Evolutionary conservation across 257 asterid species (phyloP), one percentile per base, ranked within the genome.

Genomic region (Solanum pennellii): DNA sequence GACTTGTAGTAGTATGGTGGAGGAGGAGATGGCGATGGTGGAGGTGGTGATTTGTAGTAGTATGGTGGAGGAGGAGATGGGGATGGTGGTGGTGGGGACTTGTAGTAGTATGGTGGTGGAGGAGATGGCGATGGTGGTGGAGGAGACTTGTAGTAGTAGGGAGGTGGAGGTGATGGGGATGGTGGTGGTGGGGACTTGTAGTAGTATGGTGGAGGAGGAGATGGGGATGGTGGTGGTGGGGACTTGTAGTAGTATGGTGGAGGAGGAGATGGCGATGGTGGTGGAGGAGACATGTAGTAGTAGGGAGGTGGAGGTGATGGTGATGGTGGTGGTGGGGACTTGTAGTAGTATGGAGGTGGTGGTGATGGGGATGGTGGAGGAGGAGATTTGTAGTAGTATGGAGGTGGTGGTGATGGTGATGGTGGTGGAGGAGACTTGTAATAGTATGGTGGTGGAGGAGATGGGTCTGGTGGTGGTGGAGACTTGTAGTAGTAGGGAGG

Each of bases 321-420:
- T 0, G 44, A 15, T 44, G 92, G 92, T 3, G 91, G 88, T 3
- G 93, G 92, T 0, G 91, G 90, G 0, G 91, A 91, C 1, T 84
- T 88, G 87, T 91, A 89, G 1, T 73, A 56, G 72, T 35, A 18
- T 0, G 80, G 80, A 0, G 80, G 27, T 0, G 80, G 80, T 1
- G 89, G 89, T 0, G 90, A 33, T 3, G 87, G 88, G 0, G 62
- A 11, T 1, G 85, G 88, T 25, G 93, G 89, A 9, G 92, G 93
- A 2, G 91, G 90, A 0, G 89, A 83, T 0, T 77, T 86, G 44
- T 84, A 89, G 16, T 85, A 20, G 65, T 89, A 89, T 0, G 89
- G 89, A 0, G 89, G 85, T 0, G 87, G 90, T 0, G 89, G 86
- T 1, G 87, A 83, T 6, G 87, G 77, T 0, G 13, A 9, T 0